Conservation (phyloP, 495 filamentous ascomycete species). For the Cercophora sp. region DNA sequence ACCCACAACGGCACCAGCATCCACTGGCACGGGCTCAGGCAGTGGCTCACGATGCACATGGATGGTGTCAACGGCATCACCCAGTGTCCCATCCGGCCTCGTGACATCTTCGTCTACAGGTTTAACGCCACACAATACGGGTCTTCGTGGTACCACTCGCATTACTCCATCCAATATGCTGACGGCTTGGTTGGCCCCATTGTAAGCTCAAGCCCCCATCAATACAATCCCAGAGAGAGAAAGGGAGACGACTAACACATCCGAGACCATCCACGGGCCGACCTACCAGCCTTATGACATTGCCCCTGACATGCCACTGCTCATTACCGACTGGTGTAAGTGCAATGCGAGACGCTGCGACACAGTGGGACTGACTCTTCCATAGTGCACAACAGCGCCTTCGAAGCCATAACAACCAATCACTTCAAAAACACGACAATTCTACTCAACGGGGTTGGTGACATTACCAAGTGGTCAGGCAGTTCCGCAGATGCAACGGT, state of each 20-base stretch:
- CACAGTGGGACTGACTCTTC: background rate
- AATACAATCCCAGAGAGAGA: too few species aligned
- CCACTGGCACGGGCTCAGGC: constrained; percentile 50
- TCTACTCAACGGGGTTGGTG: constrained; percentile 34
- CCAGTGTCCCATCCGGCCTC: constrained; percentile 47
- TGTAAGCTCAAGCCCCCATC: too few species aligned
- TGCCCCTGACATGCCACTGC: constrained; percentile 18
- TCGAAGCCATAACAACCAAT: constrained; percentile 19
- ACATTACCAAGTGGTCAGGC: constrained; percentile 12
- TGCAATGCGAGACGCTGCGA: background rate
- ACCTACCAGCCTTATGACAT: constrained; percentile 38
- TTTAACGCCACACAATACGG: constrained; percentile 53
- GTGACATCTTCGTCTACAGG: constrained; percentile 43
- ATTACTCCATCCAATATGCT: constrained; percentile 49
- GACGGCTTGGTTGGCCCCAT: constrained; percentile 47
- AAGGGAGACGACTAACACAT: too few species aligned
- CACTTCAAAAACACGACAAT: constrained; percentile 14
- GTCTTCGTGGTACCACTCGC: constrained; percentile 51
- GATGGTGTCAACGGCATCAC: constrained; percentile 44
- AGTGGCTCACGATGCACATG: constrained; percentile 36
- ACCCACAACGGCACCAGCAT: constrained; percentile 33
- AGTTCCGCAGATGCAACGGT: constrained; percentile 23
- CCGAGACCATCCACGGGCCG: constrained; percentile 19
- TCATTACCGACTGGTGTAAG: constrained; percentile 25
- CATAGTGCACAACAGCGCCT: constrained; percentile 15